Conservation (phyloP, 2,329 filamentous ascomycete genomes). For the Pyricularia grisea region DNA sequence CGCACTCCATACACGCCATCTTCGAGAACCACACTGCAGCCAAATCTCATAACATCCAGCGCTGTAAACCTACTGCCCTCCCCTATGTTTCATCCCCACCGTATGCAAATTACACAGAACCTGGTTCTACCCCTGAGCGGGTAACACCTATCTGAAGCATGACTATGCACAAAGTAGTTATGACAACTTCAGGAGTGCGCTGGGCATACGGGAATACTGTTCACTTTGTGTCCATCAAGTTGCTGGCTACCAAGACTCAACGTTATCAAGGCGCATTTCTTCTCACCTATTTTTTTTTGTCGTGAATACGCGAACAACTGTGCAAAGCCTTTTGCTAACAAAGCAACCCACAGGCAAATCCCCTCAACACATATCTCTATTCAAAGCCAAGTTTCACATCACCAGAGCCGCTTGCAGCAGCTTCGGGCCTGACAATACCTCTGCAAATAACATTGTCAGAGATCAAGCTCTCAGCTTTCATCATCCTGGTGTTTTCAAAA, state of each 20-base stretch:
- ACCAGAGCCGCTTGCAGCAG: slow-evolving; percentile 81
- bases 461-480: slow-evolving; percentile 91
- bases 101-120: not conserved
- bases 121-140: not conserved
- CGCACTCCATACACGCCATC: not conserved
- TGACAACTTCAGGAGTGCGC: not conserved
- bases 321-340: slow-evolving; percentile 29
- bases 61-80: not conserved
- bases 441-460: slow-evolving; percentile 93
- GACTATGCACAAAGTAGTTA: not conserved
- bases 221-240: not conserved
- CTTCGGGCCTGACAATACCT: slow-evolving; percentile 91
- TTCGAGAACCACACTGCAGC: not conserved
- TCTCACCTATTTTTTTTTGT: not conserved
- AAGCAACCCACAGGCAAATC: slow-evolving; percentile 61
- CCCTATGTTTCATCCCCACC: not conserved
- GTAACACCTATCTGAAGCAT: not conserved
- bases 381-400: slow-evolving; percentile 90
- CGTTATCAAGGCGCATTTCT: not conserved
- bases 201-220: not conserved
- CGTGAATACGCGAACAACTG: not conserved
- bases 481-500: slow-evolving; percentile 94
- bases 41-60: not conserved
- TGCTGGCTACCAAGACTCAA: not conserved
- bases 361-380: slow-evolving; percentile 87